These are phyloP conservation scores for Babesia bigemina DNA, from an alignment of 169 alveolate species.

Conservation along the genomic window DNA sequence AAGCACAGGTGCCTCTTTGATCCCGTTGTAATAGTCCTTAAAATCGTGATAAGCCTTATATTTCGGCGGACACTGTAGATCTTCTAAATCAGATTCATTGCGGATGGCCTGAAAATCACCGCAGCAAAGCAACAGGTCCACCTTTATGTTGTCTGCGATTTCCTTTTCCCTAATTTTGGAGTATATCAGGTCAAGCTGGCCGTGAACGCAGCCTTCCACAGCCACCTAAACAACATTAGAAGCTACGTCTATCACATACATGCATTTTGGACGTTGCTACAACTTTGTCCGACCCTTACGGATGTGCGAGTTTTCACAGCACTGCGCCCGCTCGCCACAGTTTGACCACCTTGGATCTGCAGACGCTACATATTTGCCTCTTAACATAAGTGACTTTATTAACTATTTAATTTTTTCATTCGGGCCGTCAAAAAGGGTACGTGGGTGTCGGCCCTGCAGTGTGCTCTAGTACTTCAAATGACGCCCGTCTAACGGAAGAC, in stretches of 20 bases:
- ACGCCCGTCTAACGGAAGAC: no score
- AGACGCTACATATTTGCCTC: no score
- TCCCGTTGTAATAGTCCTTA: conserved; percentile 87
- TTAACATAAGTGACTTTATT: no score
- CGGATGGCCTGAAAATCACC: conserved; percentile 96
- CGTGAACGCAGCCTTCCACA: conserved; percentile 96
- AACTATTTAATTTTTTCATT: no score
- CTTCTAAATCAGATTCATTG: conserved; percentile 85
- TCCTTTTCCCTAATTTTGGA: conserved; percentile 78
- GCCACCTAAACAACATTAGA: conserved; percentile 77
- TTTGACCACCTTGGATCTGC: no score
- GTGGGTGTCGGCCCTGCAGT: no score
- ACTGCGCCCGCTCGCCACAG: no score
- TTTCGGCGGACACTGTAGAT: conserved; percentile 90
- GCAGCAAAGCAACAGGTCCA: conserved; percentile 92
- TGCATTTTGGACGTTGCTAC: conserved; percentile 4
- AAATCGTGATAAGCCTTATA: conserved; percentile 91
- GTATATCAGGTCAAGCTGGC: conserved; percentile 88
- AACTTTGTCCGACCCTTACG: neutral
- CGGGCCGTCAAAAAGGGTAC: no score
- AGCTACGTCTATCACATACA: neutral
- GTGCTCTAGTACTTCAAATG: no score
- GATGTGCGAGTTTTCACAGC: neutral
- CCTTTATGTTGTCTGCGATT: conserved; percentile 77
- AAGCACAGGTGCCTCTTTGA: conserved; percentile 87